Evolutionary conservation across 2,329 filamentous ascomycete species (phyloP).

Genomic region (Diplodia sapinea): DNA sequence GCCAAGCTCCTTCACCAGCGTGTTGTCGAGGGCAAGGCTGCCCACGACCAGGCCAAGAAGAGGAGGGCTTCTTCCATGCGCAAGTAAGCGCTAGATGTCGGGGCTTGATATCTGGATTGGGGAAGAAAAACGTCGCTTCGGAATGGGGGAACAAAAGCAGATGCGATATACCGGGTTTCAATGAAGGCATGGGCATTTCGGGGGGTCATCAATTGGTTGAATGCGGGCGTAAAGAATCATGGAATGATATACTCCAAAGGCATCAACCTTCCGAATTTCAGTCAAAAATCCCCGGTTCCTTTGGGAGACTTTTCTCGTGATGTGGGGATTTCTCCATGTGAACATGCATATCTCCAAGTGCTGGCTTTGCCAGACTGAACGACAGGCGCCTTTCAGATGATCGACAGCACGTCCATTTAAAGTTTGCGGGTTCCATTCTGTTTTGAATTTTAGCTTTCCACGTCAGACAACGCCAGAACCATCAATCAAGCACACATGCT

Average conservation of each 20-base stretch:
- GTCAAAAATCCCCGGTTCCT: conserved; percentile 21
- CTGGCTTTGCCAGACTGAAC: not conserved
- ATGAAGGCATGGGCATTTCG: conserved; percentile 32
- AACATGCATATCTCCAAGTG: not conserved
- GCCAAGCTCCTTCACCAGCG: conserved; percentile 95
- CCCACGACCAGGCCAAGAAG: conserved; percentile 94
- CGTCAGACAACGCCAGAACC: not conserved
- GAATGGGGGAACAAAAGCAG: conserved; percentile 30
- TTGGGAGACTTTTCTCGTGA: conserved; percentile 14
- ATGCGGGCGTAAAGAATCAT: conserved; percentile 31
- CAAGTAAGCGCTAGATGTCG: conserved; percentile 62
- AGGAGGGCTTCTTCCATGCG: conserved; percentile 93
- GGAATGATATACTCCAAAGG: conserved; percentile 30
- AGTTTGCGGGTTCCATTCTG: not conserved
- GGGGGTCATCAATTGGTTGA: conserved; percentile 30
- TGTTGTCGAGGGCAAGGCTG: conserved; percentile 92
- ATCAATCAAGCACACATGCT: not conserved
- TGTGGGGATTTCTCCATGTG: not conserved
- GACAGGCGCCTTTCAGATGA: not conserved
- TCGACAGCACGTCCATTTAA: not conserved
- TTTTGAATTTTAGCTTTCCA: not conserved
- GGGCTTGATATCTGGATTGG: conserved; percentile 6
- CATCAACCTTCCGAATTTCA: conserved; percentile 32
- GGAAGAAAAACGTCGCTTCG: conserved; percentile 21
- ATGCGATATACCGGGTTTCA: conserved; percentile 30